Evolutionary conservation across 2,329 filamentous ascomycete genomes (phyloP), one percentile per base, ranked within the genome.

Genomic region (Penicillium sp.): DNA sequence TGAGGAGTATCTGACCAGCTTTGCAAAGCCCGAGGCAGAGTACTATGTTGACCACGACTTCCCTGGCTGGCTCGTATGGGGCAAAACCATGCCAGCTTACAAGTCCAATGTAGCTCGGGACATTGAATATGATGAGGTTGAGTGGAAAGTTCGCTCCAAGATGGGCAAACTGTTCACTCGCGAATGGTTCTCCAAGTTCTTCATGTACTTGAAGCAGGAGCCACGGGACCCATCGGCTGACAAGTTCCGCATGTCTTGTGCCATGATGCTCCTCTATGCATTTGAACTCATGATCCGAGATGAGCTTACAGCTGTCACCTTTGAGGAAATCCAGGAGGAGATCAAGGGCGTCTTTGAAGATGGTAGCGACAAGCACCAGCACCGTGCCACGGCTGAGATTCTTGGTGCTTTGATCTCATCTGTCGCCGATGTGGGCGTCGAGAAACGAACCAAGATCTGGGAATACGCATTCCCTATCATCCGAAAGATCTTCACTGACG

Each of bases 51-150:
- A 99, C 69, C 84, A 86, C 51, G 93, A 97, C 69, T 90, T 95
- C 69, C 91, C 93, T 4, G 94, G 94, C 31, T 99, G 95, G 95
- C 82, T 99, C 16, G 92, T 96, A 0, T 99, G 94, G 94, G 89
- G 89, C 49, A 91, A 94, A 73, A 86, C 83, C 31, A 93, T 97
- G 79, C 87, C 86, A 13, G 94, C 88, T 0, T 92, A 88, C 71
- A 85, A 86, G 57, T 86, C 89, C 2, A 87, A 89, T 49, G 86
- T 92, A 27, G 79, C 77, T 57, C 60, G 77, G 70, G 74, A 86
- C 73, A 67, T 96, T 79, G 73, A 84, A 43, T 99, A 94, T 66
- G 94, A 99, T 66, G 86, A 90, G 13, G 78, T 90, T 0, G 94
- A 99, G 72, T 86, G 77, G 64, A 81, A 81, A 1, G 85, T 89